Base-by-base conservation (phyloP, 306 rosid species). In the Chamaecrista fasciculata region DNA sequence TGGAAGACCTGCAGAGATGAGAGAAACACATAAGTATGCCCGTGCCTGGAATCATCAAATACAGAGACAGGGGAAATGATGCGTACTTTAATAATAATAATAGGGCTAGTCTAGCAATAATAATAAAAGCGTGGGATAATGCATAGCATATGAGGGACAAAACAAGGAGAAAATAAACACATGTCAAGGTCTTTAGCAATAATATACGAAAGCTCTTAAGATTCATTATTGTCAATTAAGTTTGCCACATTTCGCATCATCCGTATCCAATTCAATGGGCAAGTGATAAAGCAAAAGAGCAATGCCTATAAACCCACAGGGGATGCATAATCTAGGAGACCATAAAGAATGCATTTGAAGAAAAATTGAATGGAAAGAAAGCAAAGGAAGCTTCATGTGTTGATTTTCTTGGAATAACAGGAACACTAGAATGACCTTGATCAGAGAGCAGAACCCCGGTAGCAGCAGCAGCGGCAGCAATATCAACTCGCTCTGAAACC, bases 361-460 rank as follows among this genome's bases (percentile, higher is more conserved):
- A 39, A 39, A 46, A 10, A 11, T 36, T 19, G 66, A 60, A 11
- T 8, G 15, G 23, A 23, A 1, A 49, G 19, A 12, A 31, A n/a
- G n/a, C 8, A 31, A 48, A 31, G 18, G 60, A 31, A 66, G 60
- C 33, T 19, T 18, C 11, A 16, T 6, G 29, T 18, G 11, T 28
- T 19, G 29, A 66, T 19, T 18, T 4, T 66, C 29, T 29, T 31
- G 24, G 8, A 63, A 18, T 47, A 33, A 49, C 14, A 48, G 16
- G 43, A 15, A 37, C 6, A 36, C 6, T 15, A 40, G 18, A 57
- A 28, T 3, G 14, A 88, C 98, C 99, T 91, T 88, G 87, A 61
- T 94, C 97, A 47, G 99, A 91, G 71, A 91, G 99, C 29, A 94
- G 46, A 73, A 91, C 96, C n/a, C 97, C 97, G 43, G 80, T 76